A percentile compares a stretch with the other conserved stretches of the same genome.
These are phyloP conservation scores for Trichoderma atrobrunneum DNA, from an alignment of 2,329 filamentous ascomycete genomes.

Conservation along the genomic window DNA sequence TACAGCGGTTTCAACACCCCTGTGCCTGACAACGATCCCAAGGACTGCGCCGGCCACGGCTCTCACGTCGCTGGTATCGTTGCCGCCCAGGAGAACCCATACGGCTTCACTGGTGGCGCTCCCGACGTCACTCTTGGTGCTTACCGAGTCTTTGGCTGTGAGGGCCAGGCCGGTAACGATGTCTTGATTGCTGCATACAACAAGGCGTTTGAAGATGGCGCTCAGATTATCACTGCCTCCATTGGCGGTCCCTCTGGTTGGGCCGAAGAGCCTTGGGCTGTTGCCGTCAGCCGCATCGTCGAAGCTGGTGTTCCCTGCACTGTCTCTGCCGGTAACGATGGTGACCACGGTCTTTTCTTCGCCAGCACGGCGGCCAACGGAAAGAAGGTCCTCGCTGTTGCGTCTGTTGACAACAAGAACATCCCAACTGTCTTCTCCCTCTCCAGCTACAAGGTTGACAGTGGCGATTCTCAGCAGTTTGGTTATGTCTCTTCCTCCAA, in stretches of 20 bases:
- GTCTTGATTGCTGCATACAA: constrained; percentile 39
- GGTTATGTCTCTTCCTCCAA: constrained; percentile 44
- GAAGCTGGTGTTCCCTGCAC: constrained; percentile 42
- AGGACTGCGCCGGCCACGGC: constrained; percentile 41
- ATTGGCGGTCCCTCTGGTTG: constrained; percentile 34
- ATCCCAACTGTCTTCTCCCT: constrained; percentile 38
- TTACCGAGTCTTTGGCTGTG: constrained; percentile 39
- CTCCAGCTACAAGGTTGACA: constrained; percentile 37
- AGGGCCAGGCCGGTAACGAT: constrained; percentile 33
- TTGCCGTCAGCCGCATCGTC: constrained; percentile 41
- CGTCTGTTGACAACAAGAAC: constrained; percentile 41
- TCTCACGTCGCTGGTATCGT: constrained; percentile 47
- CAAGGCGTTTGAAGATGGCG: constrained; percentile 40
- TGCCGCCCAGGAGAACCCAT: constrained; percentile 37
- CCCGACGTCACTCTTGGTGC: constrained; percentile 39
- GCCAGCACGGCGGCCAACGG: constrained; percentile 40
- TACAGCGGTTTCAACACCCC: constrained; percentile 30
- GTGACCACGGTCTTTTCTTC: constrained; percentile 41
- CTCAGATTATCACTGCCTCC: constrained; percentile 38
- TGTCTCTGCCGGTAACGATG: constrained; percentile 45
- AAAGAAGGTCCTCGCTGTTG: constrained; percentile 42
- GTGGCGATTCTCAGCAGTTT: constrained; percentile 38
- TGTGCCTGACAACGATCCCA: constrained; percentile 39
- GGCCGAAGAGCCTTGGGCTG: constrained; percentile 32
- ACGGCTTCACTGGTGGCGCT: constrained; percentile 40